phyloP scores from a whole-genome alignment of 345 rosid genomes.

The Aurinia saxatilis region DNA sequence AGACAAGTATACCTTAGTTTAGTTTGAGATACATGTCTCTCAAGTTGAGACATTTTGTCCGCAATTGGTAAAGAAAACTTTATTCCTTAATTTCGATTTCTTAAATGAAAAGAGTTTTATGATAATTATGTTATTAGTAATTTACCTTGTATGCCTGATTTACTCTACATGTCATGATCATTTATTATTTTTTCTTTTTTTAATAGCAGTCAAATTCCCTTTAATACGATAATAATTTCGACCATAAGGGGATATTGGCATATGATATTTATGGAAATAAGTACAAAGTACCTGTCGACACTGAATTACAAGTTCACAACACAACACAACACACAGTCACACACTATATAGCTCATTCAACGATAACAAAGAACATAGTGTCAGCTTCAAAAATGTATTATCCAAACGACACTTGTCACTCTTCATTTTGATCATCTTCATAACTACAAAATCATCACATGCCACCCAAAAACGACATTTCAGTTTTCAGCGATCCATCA shows the following conservation, averaged over 20 bases:
- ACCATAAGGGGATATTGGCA: neutral
- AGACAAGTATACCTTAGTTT: neutral
- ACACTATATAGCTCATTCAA: neutral
- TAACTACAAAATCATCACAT: constrained; percentile 1
- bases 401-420: neutral
- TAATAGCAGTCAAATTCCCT: no score
- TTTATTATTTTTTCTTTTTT: no score
- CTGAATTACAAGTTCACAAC: neutral
- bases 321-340: no score
- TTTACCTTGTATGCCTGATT: no score
- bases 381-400: neutral
- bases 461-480: neutral
- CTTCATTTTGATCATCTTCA: neutral
- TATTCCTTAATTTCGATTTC: neutral
- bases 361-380: neutral
- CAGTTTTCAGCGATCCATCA: neutral
- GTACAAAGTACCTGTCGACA: neutral
- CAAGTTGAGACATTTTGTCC: neutral
- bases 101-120: no score
- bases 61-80: neutral
- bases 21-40: neutral
- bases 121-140: no score
- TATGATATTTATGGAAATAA: neutral
- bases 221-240: no score
- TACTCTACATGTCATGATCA: no score